Evolutionary conservation across 169 alveolate species (phyloP).

Genomic region (Plasmodium cynomolgi): DNA sequence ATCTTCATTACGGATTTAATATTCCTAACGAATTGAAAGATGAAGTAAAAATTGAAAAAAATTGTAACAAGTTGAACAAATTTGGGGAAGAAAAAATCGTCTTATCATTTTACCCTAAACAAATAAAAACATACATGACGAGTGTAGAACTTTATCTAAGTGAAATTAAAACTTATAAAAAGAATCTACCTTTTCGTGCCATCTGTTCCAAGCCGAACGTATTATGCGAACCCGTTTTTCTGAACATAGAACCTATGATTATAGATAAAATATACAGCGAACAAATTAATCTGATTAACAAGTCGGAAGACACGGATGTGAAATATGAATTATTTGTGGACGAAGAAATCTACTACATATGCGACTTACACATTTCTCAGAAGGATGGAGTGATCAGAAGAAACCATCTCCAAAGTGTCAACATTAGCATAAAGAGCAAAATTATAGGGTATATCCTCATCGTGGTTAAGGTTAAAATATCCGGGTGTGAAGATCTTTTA

Average conservation of each 20-base stretch:
- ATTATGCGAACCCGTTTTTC: conserved; percentile 22
- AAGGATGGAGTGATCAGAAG: conserved; percentile 26
- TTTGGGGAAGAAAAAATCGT: conserved; percentile 27
- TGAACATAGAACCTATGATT: conserved; percentile 44
- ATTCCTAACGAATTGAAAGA: conserved; percentile 47
- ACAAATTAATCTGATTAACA: conserved; percentile 32
- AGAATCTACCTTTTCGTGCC: conserved; percentile 22
- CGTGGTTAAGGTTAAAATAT: conserved; percentile 52
- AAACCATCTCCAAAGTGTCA: conserved; percentile 10
- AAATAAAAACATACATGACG: conserved; percentile 9
- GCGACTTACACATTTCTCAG: conserved; percentile 18
- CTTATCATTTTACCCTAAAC: conserved; percentile 50
- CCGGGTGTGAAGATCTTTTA: conserved; percentile 54
- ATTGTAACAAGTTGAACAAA: background rate
- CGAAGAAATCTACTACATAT: conserved; percentile 23
- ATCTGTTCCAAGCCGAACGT: conserved; percentile 32
- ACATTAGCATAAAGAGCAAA: conserved; percentile 43
- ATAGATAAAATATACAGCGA: conserved; percentile 51
- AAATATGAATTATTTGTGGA: conserved; percentile 60
- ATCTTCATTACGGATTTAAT: conserved; percentile 32
- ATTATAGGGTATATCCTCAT: conserved; percentile 54
- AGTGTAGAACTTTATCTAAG: conserved; percentile 23
- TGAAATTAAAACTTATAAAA: conserved; percentile 54
- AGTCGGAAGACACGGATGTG: conserved; percentile 37
- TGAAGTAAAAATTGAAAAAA: conserved; percentile 30